Evolutionary conservation across 768 basidiomycete genomes (phyloP).

Genomic region (Amanita pseudoporphyria): DNA sequence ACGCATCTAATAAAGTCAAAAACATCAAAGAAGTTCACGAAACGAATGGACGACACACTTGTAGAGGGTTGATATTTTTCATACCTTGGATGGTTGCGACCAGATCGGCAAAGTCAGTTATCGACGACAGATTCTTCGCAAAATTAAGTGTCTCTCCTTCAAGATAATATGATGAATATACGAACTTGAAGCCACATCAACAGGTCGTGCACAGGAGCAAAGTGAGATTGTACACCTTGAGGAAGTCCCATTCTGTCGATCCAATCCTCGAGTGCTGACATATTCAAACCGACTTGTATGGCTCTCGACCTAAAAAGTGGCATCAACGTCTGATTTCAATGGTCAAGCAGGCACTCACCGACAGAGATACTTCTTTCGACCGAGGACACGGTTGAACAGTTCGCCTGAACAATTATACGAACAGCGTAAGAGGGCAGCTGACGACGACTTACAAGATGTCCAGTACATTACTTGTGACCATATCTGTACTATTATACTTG

Average conservation of each 20-base stretch:
- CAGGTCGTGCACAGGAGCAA: constrained; percentile 77
- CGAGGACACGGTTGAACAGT: constrained; percentile 75
- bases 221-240: constrained; percentile 66
- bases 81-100: constrained; percentile 86
- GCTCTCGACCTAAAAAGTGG: constrained; percentile 60
- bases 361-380: constrained; percentile 93
- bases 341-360: constrained; percentile 33
- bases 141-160: not conserved
- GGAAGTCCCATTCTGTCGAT: constrained; percentile 74
- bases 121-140: constrained; percentile 70
- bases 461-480: constrained; percentile 99
- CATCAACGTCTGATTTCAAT: not conserved
- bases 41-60: constrained; percentile 36
- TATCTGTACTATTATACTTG: constrained; percentile 77
- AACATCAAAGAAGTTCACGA: not conserved
- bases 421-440: constrained; percentile 1
- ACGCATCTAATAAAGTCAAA: constrained; percentile 54
- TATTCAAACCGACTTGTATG: constrained; percentile 81
- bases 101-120: constrained; percentile 79
- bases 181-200: constrained; percentile 78
- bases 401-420: constrained; percentile 42
- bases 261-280: constrained; percentile 87
- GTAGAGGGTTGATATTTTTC: constrained; percentile 83
- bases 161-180: not conserved
- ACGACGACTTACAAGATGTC: constrained; percentile 71